Base-by-base conservation (phyloP, 1,139 yeast genomes). In the Scheffersomyces lignicola region DNA sequence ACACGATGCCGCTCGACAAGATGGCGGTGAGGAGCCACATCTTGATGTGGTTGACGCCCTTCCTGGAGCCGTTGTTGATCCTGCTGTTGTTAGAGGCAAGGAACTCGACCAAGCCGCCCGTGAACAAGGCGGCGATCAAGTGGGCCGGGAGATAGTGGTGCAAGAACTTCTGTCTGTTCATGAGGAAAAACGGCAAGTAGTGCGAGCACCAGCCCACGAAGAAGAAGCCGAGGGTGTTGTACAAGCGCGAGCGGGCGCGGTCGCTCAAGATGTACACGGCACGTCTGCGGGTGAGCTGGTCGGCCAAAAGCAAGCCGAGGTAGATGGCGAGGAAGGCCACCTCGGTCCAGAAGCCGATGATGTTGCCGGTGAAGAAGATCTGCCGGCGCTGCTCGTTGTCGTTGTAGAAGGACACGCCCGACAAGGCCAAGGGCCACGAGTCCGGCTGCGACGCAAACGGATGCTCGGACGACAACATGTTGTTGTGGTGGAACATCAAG, bases 61-160 rank as follows among this genome's bases (percentile, higher is more conserved):
- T 38, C 13, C 58, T 53, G 52, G 32, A 20, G 21, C 24, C 15
- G 17, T 25, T n/a, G 20, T 35, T 36, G 17, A 55, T 37, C 9
- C 57, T 51, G 43, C 72, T 65, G 50, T 78, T 79, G 48, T 80
- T 83, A 16, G 94, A 81, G 52, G 84, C 74, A 29, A 88, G 59
- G 49, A 88, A 80, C 58, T 94, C 98, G 42, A 85, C 72, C 42
- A 89, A 65, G 0, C 85, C 90, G 17, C 95, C 97, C 10, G 92
- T 65, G 42, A 90, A 78, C 48, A 89, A 61, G 0, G 95, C 90
- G 7, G 95, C 96, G 44, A 88, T 75, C 54, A 92, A 69, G 58
- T 94, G 98, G 0, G 98, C 98, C 24, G 99, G 98, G 49, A 92
- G 68, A 59, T 92, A 92, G 61, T 92, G 98, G 58, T 92, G 98